Percentiles rank a stretch among this genome's conserved stretches.
These are phyloP conservation scores for Saxophila tyrrhenica DNA, from an alignment of 495 filamentous ascomycete species.

Conservation along the genomic window DNA sequence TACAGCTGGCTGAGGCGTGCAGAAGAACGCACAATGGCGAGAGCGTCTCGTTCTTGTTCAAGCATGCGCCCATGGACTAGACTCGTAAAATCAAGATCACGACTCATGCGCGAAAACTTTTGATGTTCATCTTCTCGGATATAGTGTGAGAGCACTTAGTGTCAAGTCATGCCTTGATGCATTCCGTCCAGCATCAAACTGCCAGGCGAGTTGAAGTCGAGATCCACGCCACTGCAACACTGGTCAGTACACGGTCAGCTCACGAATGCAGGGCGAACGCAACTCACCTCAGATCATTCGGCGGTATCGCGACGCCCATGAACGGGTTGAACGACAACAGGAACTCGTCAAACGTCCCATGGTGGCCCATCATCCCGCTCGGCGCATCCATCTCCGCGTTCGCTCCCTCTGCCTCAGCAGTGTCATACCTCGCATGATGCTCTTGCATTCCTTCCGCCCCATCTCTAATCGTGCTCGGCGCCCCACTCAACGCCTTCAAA, in stretches of 20 bases:
- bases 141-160: too few species aligned
- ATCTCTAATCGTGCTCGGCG: background rate
- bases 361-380: background rate
- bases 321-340: conserved; percentile 1
- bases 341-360: background rate
- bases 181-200: background rate
- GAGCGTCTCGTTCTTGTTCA: conserved; percentile 89
- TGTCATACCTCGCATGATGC: background rate
- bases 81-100: background rate
- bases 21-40: conserved; percentile 92
- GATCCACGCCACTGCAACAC: background rate
- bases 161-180: background rate
- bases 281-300: background rate
- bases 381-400: background rate
- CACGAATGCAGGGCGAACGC: background rate
- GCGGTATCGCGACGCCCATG: background rate
- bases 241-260: background rate
- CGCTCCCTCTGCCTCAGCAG: background rate
- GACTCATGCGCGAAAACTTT: too few species aligned
- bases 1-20: conserved; percentile 48
- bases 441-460: background rate
- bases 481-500: background rate
- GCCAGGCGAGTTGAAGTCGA: background rate
- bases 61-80: conserved; percentile 20
- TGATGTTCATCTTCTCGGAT: too few species aligned